A percentile compares a stretch with the other conserved stretches of the same genome.
These are phyloP conservation scores for Phlebiopsis flavidoalba DNA, from an alignment of 768 basidiomycete species.

Conservation along the genomic window DNA sequence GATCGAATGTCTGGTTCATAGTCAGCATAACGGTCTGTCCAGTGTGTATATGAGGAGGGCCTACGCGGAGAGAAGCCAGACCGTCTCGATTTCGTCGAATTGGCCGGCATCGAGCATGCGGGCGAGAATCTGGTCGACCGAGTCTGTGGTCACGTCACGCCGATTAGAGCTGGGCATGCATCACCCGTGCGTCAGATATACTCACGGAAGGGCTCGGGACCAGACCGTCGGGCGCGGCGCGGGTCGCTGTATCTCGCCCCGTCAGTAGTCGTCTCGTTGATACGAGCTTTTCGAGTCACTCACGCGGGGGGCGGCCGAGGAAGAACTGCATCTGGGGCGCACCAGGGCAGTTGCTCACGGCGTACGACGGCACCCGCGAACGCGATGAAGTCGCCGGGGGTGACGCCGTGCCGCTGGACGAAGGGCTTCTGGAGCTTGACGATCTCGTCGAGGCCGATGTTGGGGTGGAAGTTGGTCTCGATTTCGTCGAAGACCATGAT, in stretches of 20 bases:
- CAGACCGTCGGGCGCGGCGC: slow-evolving; percentile 18
- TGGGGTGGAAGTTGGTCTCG: slow-evolving; percentile 39
- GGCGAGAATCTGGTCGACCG: slow-evolving; percentile 21
- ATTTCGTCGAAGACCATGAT: slow-evolving; percentile 40
- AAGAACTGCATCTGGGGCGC: slow-evolving; percentile 38
- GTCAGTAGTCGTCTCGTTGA: slow-evolving; percentile 8
- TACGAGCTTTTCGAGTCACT: neutral
- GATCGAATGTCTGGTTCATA: slow-evolving; percentile 15
- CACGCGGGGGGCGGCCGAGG: slow-evolving; percentile 26
- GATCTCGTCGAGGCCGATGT: slow-evolving; percentile 35
- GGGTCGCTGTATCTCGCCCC: slow-evolving; percentile 5
- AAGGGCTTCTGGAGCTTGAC: slow-evolving; percentile 28
- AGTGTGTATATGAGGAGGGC: neutral
- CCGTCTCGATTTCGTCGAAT: slow-evolving; percentile 19
- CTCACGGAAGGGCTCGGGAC: slow-evolving; percentile 20
- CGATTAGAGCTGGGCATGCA: neutral
- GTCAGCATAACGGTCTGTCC: neutral
- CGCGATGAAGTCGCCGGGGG: slow-evolving; percentile 43
- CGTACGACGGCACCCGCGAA: slow-evolving; percentile 44
- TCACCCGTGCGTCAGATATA: neutral
- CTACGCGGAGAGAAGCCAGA: slow-evolving; percentile 21
- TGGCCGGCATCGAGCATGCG: slow-evolving; percentile 20
- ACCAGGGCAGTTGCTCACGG: slow-evolving; percentile 38
- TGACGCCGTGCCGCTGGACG: slow-evolving; percentile 30
- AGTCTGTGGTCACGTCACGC: slow-evolving; percentile 12